Percentiles rank a stretch among this genome's conserved stretches.
Evolutionary conservation across 2,329 filamentous ascomycete genomes (phyloP).

Genomic region (Ceratocystis albifundus): DNA sequence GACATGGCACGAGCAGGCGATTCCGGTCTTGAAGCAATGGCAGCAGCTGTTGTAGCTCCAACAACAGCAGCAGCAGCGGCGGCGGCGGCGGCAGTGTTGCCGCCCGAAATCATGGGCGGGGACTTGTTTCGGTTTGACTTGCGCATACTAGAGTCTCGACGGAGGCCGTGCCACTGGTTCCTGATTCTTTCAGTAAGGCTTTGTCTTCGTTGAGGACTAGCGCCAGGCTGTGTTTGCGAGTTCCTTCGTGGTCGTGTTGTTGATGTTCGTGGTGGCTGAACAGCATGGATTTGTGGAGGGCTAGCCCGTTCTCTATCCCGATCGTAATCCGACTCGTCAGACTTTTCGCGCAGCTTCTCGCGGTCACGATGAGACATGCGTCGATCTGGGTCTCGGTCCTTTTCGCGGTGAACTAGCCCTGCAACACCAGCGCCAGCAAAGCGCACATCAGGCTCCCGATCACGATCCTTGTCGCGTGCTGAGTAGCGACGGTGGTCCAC

Average conservation of each 20-base stretch:
- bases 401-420: constrained; percentile 4
- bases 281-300: neutral
- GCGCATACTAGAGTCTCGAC: constrained; percentile 18
- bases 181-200: constrained; percentile 20
- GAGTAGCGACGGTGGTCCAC: constrained; percentile 15
- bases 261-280: constrained; percentile 7
- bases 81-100: neutral
- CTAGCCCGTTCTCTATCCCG: constrained; percentile 10
- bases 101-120: constrained; percentile 11
- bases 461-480: constrained; percentile 24
- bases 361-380: constrained; percentile 10
- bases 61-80: neutral
- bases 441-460: constrained; percentile 22
- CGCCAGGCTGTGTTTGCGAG: constrained; percentile 18
- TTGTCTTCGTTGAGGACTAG: constrained; percentile 19
- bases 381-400: constrained; percentile 5
- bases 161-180: constrained; percentile 15
- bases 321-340: constrained; percentile 20
- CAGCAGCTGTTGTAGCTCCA: neutral
- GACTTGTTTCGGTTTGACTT: constrained; percentile 18
- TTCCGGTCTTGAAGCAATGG: neutral
- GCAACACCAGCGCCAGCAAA: constrained; percentile 12
- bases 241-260: constrained; percentile 12
- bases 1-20: constrained; percentile 18
- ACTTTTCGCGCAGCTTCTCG: constrained; percentile 13